These are phyloP conservation scores for Bipolaris oryzae DNA, from an alignment of 2,329 filamentous ascomycete genomes.

Conservation along the genomic window DNA sequence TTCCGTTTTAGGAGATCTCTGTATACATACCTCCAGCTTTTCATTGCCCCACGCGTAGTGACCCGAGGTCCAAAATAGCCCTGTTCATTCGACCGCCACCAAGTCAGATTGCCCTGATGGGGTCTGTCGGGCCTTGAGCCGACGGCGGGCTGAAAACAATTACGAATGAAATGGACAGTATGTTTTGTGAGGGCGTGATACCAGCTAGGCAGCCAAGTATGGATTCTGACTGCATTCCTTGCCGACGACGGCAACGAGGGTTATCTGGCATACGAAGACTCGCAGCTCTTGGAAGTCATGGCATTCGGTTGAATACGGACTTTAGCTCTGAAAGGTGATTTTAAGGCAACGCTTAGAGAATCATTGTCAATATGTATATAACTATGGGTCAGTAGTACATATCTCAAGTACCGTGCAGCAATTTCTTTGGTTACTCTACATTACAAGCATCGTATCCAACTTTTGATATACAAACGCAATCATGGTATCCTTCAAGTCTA, in stretches of 20 bases:
- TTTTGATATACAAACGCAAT: background rate
- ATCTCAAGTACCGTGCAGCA: background rate
- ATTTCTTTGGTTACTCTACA: background rate
- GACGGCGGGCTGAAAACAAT: constrained; percentile 15
- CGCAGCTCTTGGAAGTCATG: constrained; percentile 27
- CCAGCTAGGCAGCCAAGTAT: background rate
- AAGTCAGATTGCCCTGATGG: background rate
- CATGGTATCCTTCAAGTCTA: constrained; percentile 32
- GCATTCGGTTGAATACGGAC: constrained; percentile 10
- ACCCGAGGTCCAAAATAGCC: background rate
- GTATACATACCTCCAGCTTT: constrained; percentile 6
- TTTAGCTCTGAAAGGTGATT: background rate
- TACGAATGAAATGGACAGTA: constrained; percentile 19
- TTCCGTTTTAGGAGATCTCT: constrained; percentile 7
- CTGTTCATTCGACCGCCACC: background rate
- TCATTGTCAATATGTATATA: background rate
- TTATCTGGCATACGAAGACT: constrained; percentile 14
- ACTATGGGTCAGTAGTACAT: background rate
- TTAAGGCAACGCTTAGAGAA: background rate
- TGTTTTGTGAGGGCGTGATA: constrained; percentile 9
- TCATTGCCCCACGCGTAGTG: constrained; percentile 8
- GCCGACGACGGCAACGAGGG: constrained; percentile 7
- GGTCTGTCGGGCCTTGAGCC: constrained; percentile 9
- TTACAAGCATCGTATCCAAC: background rate
- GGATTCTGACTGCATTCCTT: background rate